phyloP scores from a whole-genome alignment of 2,329 filamentous ascomycete genomes.

The Colletotrichum tofieldiae region DNA sequence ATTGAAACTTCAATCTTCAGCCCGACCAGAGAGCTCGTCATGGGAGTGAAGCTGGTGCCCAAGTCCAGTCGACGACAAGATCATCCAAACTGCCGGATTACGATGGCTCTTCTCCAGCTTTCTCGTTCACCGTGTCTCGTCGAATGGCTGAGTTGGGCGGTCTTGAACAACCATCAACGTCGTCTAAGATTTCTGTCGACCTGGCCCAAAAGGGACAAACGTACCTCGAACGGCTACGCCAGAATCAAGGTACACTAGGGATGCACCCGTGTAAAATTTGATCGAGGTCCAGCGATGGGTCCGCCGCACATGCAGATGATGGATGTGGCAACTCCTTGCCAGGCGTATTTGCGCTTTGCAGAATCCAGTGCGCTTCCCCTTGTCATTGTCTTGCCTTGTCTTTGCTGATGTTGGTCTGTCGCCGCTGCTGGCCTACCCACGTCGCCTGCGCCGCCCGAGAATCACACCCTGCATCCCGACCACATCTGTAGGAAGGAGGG shows the following conservation, averaged over 20 bases:
- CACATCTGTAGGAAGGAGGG: slow-evolving; percentile 4
- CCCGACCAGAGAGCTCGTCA: not conserved
- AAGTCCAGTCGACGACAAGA: no score
- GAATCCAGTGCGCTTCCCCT: slow-evolving; percentile 23
- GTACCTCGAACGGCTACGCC: not conserved
- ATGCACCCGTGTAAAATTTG: slow-evolving; percentile 19
- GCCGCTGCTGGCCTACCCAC: slow-evolving; percentile 8
- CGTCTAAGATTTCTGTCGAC: not conserved
- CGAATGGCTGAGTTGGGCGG: not conserved
- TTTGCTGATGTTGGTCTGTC: slow-evolving; percentile 27
- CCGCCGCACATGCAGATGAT: slow-evolving; percentile 20
- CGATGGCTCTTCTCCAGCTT: no score
- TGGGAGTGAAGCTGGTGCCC: not conserved
- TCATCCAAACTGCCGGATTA: not conserved
- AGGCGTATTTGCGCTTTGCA: slow-evolving; percentile 29
- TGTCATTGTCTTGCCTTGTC: not conserved
- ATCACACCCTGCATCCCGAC: not conserved
- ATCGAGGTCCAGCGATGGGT: slow-evolving; percentile 13
- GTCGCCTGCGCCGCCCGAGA: slow-evolving; percentile 5
- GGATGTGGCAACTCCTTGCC: slow-evolving; percentile 27
- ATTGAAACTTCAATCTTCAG: not conserved
- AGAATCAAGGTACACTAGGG: not conserved
- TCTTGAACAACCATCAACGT: not conserved
- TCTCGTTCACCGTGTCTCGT: not conserved
- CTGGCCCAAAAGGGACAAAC: not conserved